phyloP scores from a whole-genome alignment of 345 rosid genomes.

The Lumnitzera littorea region DNA sequence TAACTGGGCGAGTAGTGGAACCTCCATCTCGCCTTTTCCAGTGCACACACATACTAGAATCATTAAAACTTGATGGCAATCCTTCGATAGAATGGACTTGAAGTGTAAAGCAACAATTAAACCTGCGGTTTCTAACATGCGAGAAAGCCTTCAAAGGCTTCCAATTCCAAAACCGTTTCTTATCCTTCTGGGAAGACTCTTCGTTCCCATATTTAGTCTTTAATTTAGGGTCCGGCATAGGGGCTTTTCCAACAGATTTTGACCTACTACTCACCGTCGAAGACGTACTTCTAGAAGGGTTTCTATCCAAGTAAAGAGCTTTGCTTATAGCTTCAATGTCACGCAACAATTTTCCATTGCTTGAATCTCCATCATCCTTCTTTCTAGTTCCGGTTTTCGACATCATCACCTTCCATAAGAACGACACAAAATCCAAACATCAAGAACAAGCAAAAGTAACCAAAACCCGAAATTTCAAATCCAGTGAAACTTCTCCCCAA shows the following conservation, averaged over 20 bases:
- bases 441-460: not conserved
- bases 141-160: conserved; percentile 78
- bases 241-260: conserved; percentile 38
- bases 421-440: not conserved
- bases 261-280: conserved; percentile 24
- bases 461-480: conserved; percentile 3
- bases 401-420: conserved; percentile 29
- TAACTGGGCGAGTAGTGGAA: conserved; percentile 47
- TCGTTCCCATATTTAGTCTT: conserved; percentile 26
- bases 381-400: conserved; percentile 47
- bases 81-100: conserved; percentile 70
- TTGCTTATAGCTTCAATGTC: conserved; percentile 74
- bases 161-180: conserved; percentile 89
- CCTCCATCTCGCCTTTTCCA: conserved; percentile 93
- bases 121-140: conserved; percentile 49
- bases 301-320: conserved; percentile 63
- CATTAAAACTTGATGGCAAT: conserved; percentile 48
- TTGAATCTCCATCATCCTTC: conserved; percentile 46
- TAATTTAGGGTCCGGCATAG: conserved; percentile 26
- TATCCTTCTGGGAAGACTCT: conserved; percentile 53
- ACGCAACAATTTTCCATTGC: conserved; percentile 42
- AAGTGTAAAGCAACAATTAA: conserved; percentile 71
- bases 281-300: conserved; percentile 21
- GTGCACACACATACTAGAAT: conserved; percentile 54
- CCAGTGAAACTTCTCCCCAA: not conserved